A percentile compares a stretch with the other conserved stretches of the same genome.
phyloP scores from a whole-genome alignment of 805 yeast species.

The Kodamaea kaohsiungensis region DNA sequence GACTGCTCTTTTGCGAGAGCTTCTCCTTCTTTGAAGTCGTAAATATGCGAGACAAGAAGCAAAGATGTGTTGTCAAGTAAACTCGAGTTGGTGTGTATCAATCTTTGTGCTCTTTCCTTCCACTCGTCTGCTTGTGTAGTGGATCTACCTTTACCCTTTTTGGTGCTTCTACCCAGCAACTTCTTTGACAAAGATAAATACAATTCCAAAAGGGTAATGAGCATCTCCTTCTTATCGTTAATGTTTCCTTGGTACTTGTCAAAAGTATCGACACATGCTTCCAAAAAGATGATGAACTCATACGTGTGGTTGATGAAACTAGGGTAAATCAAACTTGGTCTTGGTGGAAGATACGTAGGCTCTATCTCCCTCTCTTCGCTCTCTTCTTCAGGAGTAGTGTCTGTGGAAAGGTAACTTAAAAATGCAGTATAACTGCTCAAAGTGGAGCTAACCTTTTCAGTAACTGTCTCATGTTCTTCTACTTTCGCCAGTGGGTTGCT shows the following conservation, averaged over 20 bases:
- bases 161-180: constrained; percentile 7
- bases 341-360: constrained; percentile 88
- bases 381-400: constrained; percentile 16
- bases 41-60: constrained; percentile 56
- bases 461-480: neutral
- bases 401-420: constrained; percentile 27
- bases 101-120: constrained; percentile 60
- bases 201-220: constrained; percentile 79
- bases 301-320: constrained; percentile 83
- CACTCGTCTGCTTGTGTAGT: constrained; percentile 45
- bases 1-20: constrained; percentile 37
- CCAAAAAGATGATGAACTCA: constrained; percentile 88
- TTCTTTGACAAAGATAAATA: constrained; percentile 60
- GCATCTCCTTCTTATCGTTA: constrained; percentile 70
- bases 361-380: constrained; percentile 18
- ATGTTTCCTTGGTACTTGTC: constrained; percentile 70
- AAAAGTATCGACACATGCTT: constrained; percentile 82
- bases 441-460: constrained; percentile 19
- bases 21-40: constrained; percentile 54
- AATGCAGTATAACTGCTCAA: constrained; percentile 35
- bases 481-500: neutral
- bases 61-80: constrained; percentile 58
- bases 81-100: constrained; percentile 49
- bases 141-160: neutral
- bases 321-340: constrained; percentile 82